Base-by-base conservation (phyloP, 75 land plant species). In the Chamaecyparis obtusa region DNA sequence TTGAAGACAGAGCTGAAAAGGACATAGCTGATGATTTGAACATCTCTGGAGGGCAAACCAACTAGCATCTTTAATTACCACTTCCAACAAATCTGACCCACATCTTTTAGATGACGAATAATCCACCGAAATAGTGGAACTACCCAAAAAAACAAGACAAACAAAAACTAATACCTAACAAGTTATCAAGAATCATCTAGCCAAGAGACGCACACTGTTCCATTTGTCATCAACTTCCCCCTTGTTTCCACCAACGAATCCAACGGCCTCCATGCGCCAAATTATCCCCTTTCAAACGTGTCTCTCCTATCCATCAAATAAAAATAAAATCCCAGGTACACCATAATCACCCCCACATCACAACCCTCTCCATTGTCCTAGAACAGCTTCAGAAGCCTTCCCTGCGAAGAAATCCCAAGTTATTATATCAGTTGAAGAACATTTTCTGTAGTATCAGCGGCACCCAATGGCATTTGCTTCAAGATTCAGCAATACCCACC, bases 181-280 rank as follows among this genome's bases (percentile, higher is more conserved):
- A 46, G 48, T 21, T 43, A 46, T 21, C 21, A 37, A 6, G 24
- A 39, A 78, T 41, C 81, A 64, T 21, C 27, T 27, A 44, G 48
- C 51, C 83, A 46, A 46, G 30, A 81, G 83, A 81, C 83, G 83
- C 83, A 44, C 83, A 81, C 83, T 81, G 83, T 43, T 81, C 48
- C 83, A 44, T 44, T 81, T 81, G 83, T 46, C 49, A 10, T 81
- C 32, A 81, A 81, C 83, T 81, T 81, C 83, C 83, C 46, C 76
- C 32, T 80, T 46, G 32, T 46, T 81, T 27, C 83, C 49, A 81
- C 83, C 83, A 81, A 81, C 83, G 83, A 81, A 81, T 81, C 48
- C 51, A 81, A 81, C 83, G 83, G 83, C 51, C 83, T 24, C 32
- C 49, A 43, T 11, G 83, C 51, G n/a, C 51, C 48, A 27, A 11